Conservation (phyloP, 257 asterid genomes). For the Vinca minor region DNA sequence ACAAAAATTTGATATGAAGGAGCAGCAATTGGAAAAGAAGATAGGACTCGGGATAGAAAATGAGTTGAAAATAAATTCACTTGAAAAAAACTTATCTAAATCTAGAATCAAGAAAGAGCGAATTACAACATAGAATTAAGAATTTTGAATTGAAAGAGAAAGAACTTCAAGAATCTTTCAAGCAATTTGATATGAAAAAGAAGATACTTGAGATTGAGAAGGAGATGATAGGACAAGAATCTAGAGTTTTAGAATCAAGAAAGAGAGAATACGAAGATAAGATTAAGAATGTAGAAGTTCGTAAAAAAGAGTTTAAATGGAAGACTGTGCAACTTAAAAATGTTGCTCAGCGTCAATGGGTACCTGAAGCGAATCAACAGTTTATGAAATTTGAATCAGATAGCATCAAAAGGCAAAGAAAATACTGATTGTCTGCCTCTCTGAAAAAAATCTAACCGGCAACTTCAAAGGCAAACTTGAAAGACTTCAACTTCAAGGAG, state of each 20-base stretch:
- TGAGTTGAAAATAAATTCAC: neutral
- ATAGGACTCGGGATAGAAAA: constrained; percentile 4
- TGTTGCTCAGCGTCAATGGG: neutral
- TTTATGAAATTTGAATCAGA: too few relatives aligned
- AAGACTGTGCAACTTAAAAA: neutral
- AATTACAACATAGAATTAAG: neutral
- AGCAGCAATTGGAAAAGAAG: constrained; percentile 25
- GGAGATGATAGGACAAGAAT: neutral
- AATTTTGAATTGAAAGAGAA: constrained; percentile 15
- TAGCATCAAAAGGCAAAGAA: too few relatives aligned
- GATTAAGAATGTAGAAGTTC: neutral
- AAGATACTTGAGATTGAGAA: neutral
- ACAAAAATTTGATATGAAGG: constrained; percentile 23
- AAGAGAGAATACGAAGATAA: neutral
- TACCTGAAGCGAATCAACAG: too few relatives aligned
- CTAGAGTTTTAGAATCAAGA: neutral
- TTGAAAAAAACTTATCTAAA: constrained; percentile 5
- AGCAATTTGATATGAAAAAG: constrained; percentile 9
- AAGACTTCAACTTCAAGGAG: too few relatives aligned
- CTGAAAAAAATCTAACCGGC: too few relatives aligned
- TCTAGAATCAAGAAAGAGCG: constrained; percentile 3
- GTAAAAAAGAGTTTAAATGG: neutral
- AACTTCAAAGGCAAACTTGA: too few relatives aligned
- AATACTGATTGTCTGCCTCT: too few relatives aligned
- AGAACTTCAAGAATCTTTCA: constrained; percentile 10